These are phyloP conservation scores for Colletotrichum tofieldiae DNA, from an alignment of 2,329 filamentous ascomycete genomes.

Conservation along the genomic window DNA sequence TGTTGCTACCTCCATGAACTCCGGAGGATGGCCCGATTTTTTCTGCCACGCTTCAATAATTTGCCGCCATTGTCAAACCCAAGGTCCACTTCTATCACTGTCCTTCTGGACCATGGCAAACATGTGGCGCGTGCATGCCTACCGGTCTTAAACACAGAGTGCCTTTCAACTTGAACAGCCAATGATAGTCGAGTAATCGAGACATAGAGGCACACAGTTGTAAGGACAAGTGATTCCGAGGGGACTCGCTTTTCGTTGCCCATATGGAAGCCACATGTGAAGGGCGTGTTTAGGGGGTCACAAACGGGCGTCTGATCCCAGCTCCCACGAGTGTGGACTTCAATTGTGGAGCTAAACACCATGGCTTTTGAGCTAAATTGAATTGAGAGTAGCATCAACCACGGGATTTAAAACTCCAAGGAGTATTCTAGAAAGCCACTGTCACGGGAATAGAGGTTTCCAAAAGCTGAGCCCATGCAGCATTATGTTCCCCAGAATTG, in stretches of 20 bases:
- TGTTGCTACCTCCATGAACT: constrained; percentile 22
- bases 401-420: constrained; percentile 2
- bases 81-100: constrained; percentile 8
- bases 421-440: constrained; percentile 19
- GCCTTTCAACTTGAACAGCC: neutral
- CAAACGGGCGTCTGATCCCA: constrained; percentile 14
- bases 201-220: constrained; percentile 29
- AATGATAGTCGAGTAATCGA: constrained; percentile 8
- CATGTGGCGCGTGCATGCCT: constrained; percentile 42
- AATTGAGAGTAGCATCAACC: neutral
- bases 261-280: constrained; percentile 34
- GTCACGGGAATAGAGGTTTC: neutral
- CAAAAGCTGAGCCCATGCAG: neutral
- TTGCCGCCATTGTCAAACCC: constrained; percentile 47
- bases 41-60: constrained; percentile 43
- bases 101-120: constrained; percentile 21
- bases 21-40: constrained; percentile 31
- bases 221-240: constrained; percentile 22
- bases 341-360: neutral
- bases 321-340: constrained; percentile 22
- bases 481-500: constrained; percentile 9
- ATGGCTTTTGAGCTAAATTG: neutral
- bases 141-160: constrained; percentile 11
- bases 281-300: constrained; percentile 22
- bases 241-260: neutral